Evolutionary conservation across 148 eudicot genomes (phyloP).

Genomic region (Chenopodium berlandieri): DNA sequence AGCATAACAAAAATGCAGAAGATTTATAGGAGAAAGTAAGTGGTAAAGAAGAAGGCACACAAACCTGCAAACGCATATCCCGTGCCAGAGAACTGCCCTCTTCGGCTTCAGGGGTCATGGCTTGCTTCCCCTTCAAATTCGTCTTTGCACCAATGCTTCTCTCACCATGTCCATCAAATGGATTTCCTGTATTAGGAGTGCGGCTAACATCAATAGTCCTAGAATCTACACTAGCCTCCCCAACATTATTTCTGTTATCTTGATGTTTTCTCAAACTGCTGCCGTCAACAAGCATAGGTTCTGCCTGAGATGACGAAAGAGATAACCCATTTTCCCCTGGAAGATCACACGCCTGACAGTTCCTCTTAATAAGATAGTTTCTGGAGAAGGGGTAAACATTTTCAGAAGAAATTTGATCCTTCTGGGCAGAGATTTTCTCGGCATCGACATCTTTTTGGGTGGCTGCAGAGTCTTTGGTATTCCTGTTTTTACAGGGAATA

Average conservation of each 20-base stretch:
- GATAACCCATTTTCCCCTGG: conserved; percentile 2
- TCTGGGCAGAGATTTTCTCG: conserved; percentile 7
- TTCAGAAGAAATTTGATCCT: conserved; percentile 17
- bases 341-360: conserved; percentile 15
- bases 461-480: conserved; percentile 28
- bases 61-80: conserved; percentile 22
- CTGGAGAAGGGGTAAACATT: conserved; percentile 36
- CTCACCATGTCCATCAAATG: conserved; percentile 36
- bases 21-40: not conserved
- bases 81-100: conserved; percentile 21
- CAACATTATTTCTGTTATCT: conserved; percentile 13
- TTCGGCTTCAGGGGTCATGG: conserved; percentile 26
- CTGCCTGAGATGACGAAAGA: conserved; percentile 20
- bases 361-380: conserved; percentile 12
- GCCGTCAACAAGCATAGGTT: conserved; percentile 15
- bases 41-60: not conserved
- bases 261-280: conserved; percentile 15
- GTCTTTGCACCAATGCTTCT: conserved; percentile 10
- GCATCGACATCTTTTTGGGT: conserved; percentile 20
- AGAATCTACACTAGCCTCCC: conserved; percentile 23
- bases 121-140: conserved; percentile 29
- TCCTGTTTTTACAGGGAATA: conserved; percentile 14
- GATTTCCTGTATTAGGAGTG: conserved; percentile 18
- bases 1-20: conserved; percentile 7
- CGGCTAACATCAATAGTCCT: conserved; percentile 13